Evolutionary conservation across 108 stramenopile genomes (phyloP).

Genomic region (Cylindrotheca fusiformis): DNA sequence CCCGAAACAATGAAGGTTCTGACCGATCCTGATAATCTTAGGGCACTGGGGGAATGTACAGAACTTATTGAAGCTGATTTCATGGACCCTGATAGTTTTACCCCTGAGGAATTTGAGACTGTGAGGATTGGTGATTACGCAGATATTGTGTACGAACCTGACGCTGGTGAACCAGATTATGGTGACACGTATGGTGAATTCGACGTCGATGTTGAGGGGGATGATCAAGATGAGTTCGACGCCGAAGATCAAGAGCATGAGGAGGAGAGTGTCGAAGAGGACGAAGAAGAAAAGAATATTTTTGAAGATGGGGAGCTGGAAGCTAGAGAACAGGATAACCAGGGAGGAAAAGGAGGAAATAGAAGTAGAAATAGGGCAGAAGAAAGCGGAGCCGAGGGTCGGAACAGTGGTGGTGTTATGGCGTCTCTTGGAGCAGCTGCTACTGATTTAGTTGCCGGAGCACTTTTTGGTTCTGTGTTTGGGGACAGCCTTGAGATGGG

Average conservation of each 20-base stretch:
- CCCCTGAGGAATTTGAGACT: conserved; percentile 24
- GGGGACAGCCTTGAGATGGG: conserved; percentile 15
- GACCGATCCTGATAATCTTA: conserved; percentile 51
- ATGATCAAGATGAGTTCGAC: no score
- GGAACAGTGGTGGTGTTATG: conserved; percentile 24
- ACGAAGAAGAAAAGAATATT: conserved; percentile 18
- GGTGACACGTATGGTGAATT: neutral
- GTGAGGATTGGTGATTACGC: conserved; percentile 2
- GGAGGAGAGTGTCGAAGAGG: conserved; percentile 5
- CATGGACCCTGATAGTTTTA: conserved; percentile 30
- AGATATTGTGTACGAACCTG: conserved; percentile 14
- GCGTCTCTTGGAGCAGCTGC: conserved; percentile 33
- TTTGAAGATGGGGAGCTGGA: conserved; percentile 24
- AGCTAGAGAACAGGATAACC: conserved; percentile 7
- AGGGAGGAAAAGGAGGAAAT: neutral
- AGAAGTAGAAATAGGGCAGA: neutral
- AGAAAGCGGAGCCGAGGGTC: conserved; percentile 3
- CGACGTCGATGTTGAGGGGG: conserved; percentile 5
- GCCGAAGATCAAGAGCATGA: no score
- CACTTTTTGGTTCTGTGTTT: conserved; percentile 27
- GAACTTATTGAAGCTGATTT: conserved; percentile 45
- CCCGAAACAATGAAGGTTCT: conserved; percentile 54
- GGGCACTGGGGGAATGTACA: conserved; percentile 50
- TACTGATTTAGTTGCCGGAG: conserved; percentile 25
- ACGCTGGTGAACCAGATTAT: no score